Evolutionary conservation across 192 early-diverging fungal genomes (phyloP), one percentile per base, ranked within the genome.

Genomic region (Glomus cerebriforme): DNA sequence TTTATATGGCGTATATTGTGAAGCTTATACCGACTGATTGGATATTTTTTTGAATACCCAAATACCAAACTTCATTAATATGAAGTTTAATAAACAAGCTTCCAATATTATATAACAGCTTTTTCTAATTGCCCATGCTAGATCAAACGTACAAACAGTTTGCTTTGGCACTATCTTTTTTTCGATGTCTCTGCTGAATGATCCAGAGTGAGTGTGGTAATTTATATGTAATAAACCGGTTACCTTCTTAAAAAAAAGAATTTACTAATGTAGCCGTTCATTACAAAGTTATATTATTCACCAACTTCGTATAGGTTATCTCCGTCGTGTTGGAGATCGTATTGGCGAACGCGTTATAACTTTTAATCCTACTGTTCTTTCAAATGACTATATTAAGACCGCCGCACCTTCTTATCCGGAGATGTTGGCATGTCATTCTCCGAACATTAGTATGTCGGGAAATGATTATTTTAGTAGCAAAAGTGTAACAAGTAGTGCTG

Each of bases 341-440:
- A 85, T 86, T 5, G 92, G 88, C 3, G 91, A 90, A 75, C 92
- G 92, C n/a, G 85, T 95, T 59, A 87, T 95, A 78, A 89, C 90
- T 2, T 93, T 95, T 67, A 85, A 85, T 72, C 72, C 87, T 2
- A 83, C 80, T 27, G 84, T 85, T 59, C 83, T 90, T 74, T 87
- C 88, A 34, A 87, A 90, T 79, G 89, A 90, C 54, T 90, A 90
- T 76, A 88, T 90, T 76, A 87, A 87, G 54, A 81, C 85, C 19
- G 89, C 89, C 26, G 89, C 85, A 22, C 85, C 89, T 34, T 71
- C 79, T 59, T 90, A 89, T 62, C 88, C 87, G 7, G 89, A 90
- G 71, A 90, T 90, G 86, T 83, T 88, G 27, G 83, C 81, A 22
- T 88, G 88, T 75, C 87, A 88, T 75, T 90, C 89, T 24, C 89